Base-by-base conservation (phyloP, 805 yeast genomes). In the Blastobotrys chiropterorum region DNA sequence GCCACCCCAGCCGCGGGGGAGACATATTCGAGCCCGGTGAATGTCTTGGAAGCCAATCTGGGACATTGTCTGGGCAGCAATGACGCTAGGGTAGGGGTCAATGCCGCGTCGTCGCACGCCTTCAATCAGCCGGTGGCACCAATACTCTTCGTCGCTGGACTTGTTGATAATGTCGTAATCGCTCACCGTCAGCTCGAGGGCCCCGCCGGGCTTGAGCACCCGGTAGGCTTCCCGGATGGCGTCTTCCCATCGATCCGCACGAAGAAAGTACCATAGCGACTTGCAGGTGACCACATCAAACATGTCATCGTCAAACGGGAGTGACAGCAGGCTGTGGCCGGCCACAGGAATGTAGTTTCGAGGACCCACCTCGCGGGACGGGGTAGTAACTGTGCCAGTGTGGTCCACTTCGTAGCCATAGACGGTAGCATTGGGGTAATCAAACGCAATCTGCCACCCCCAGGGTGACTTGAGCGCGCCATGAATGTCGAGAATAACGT, bases 1-100 rank as follows among this genome's bases (percentile, higher is more conserved):
- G 8, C 67, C 68, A 1, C 65, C 67, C 69, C 69, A 66, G 2
- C 62, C 65, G 21, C 59, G 51, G 6, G 69, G 69, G n/a, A 66
- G 49, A 1, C 63, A 61, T 14, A 63, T 38, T 26, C 56, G 41
- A 2, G 65, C 60, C 22, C 63, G 47, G 50, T 61, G 54, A 16
- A 66, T 48, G 26, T 62, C 60, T 4, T 44, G 41, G 49, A 64
- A 65, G 2, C 68, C 68, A 1, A 59, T 56, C 15, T 41, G 17
- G 15, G 14, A 7, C 31, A 66, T 56, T 14, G 48, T 38, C 14
- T 45, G 30, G 1, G 65, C 54, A 11, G 51, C 44, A 14, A 48
- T 38, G 43, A 43, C 34, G 8, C 58, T 34, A 1, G 63, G 62
- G 6, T 21, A 38, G 13, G 54, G 45, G 38, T 61, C 63, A 15